phyloP scores from a whole-genome alignment of 257 asterid species.

The Solanum pimpinellifolium region DNA sequence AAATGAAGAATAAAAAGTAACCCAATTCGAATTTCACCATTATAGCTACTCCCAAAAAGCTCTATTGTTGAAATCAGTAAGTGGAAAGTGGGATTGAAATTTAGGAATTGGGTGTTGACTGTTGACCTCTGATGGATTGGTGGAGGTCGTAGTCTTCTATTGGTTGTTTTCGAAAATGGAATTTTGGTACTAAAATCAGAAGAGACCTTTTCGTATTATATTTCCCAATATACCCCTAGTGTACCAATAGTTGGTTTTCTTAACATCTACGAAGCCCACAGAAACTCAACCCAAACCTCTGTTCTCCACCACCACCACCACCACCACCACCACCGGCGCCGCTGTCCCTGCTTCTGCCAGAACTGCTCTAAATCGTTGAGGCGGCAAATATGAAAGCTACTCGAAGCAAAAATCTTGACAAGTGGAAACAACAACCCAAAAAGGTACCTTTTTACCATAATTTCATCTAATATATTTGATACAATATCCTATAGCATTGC shows the following conservation, averaged over 20 bases:
- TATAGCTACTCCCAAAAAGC: neutral
- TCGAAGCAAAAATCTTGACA: neutral
- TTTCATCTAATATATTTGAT: neutral
- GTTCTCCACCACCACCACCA: neutral
- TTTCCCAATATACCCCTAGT: neutral
- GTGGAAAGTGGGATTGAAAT: neutral
- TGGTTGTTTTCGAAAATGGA: neutral
- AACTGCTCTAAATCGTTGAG: neutral
- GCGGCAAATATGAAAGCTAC: neutral
- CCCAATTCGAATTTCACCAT: neutral
- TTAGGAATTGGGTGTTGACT: neutral
- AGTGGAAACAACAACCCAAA: neutral
- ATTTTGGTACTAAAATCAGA: neutral
- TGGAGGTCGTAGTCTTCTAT: neutral
- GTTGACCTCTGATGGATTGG: neutral
- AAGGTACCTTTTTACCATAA: neutral
- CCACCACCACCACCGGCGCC: neutral
- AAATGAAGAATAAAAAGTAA: neutral
- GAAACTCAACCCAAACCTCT: neutral
- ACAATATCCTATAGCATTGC: neutral
- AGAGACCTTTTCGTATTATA: neutral
- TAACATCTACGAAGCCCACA: too few species aligned
- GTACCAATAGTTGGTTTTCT: neutral
- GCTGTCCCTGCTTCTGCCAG: neutral
- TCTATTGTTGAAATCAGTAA: neutral